A percentile compares a stretch with the other conserved stretches of the same genome.
Conservation (phyloP, 148 eudicot species). For the Limonium bicolor region DNA sequence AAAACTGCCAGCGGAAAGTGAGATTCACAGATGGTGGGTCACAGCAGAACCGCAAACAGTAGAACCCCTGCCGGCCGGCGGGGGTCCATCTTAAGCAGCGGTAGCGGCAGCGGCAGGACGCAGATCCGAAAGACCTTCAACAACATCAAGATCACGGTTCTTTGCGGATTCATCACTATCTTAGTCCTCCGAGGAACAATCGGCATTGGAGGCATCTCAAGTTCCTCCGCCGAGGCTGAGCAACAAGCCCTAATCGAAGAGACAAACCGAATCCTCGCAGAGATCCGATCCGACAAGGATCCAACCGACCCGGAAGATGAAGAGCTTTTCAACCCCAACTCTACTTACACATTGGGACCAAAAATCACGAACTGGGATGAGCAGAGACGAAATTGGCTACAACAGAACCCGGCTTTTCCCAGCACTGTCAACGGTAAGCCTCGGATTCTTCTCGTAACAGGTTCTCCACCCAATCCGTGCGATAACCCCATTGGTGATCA, state of each 20-base stretch:
- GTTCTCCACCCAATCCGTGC: constrained; percentile 62
- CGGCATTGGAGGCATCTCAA: constrained; percentile 41
- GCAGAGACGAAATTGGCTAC: constrained; percentile 28
- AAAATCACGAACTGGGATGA: constrained; percentile 46
- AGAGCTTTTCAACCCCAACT: constrained; percentile 12
- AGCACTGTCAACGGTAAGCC: constrained; percentile 27
- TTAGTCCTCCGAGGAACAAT: constrained; percentile 84
- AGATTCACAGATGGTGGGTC: too few relatives aligned
- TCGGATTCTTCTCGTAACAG: constrained; percentile 52
- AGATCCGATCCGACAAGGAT: constrained; percentile 59
- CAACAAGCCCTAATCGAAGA: constrained; percentile 39
- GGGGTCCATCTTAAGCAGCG: not conserved
- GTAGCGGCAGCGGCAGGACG: not conserved
- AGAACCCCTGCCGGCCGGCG: too few relatives aligned
- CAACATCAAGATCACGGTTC: constrained; percentile 66
- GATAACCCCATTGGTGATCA: constrained; percentile 71
- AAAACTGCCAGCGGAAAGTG: too few relatives aligned
- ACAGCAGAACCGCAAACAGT: too few relatives aligned
- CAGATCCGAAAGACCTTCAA: constrained; percentile 36
- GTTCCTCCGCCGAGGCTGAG: constrained; percentile 43
- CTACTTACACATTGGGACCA: constrained; percentile 47
- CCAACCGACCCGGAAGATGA: constrained; percentile 23
- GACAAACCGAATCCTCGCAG: constrained; percentile 54
- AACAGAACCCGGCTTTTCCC: constrained; percentile 23
- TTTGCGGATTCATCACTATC: constrained; percentile 77